A percentile compares a stretch with the other conserved stretches of the same genome.
These are phyloP conservation scores for Ichthyophonus hoferi DNA, from an alignment of 208 protist species.

Conservation along the genomic window DNA sequence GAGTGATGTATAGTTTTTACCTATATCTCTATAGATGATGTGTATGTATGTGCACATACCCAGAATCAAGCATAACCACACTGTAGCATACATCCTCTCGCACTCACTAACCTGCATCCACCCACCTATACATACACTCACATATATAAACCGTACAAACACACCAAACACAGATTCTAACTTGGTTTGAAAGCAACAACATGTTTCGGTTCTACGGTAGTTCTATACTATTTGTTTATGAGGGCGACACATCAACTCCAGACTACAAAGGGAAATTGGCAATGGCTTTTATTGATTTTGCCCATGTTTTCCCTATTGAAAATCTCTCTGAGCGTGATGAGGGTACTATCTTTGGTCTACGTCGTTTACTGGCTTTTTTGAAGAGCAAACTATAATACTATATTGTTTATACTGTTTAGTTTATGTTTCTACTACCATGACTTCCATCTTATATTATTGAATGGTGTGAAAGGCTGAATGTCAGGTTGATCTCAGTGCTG, in stretches of 20 bases:
- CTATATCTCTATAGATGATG: no score
- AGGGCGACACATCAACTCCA: not conserved
- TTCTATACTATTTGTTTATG: not conserved
- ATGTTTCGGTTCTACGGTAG: not conserved
- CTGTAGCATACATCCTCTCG: no score
- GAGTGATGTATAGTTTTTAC: no score
- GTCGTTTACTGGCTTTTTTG: not conserved
- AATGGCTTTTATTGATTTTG: not conserved
- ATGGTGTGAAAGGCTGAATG: no score
- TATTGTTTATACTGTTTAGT: no score
- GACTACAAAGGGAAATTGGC: not conserved
- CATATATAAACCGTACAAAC: not conserved
- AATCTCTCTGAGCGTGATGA: not conserved
- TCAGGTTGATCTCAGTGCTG: no score
- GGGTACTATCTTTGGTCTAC: not conserved
- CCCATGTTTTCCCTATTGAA: not conserved
- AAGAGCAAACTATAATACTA: not conserved
- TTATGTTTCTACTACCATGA: no score
- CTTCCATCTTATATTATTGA: no score
- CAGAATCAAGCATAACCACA: no score
- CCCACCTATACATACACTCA: not conserved
- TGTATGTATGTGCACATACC: no score
- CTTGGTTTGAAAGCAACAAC: not conserved
- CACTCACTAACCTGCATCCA: no score
- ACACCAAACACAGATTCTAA: not conserved